Evolutionary conservation across 805 yeast species (phyloP).

Genomic region (Candida krabiensis): DNA sequence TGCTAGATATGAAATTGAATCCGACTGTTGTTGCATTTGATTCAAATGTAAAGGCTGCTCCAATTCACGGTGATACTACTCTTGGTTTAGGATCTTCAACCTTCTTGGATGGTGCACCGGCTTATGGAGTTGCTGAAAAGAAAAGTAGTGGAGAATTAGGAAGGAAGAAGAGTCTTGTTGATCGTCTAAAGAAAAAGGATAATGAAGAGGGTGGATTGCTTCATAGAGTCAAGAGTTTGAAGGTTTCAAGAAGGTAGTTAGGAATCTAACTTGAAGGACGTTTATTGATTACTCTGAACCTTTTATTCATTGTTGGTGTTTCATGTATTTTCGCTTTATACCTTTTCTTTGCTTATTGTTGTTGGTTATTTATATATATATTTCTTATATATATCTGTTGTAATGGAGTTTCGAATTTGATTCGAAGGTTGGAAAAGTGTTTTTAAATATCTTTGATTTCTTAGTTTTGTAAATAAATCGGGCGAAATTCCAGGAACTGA

Average conservation of each 20-base stretch:
- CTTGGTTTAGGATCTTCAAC: slow-evolving; percentile 91
- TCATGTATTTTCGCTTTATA: neutral
- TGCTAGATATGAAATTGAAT: slow-evolving; percentile 43
- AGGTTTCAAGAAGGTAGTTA: slow-evolving; percentile 53
- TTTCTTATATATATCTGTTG: neutral
- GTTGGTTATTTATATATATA: neutral
- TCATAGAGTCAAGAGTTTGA: slow-evolving; percentile 85
- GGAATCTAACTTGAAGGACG: neutral
- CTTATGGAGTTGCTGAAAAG: slow-evolving; percentile 37
- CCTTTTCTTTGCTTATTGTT: neutral
- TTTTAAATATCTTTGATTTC: too few species aligned
- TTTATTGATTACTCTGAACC: neutral
- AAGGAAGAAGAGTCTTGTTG: slow-evolving; percentile 83
- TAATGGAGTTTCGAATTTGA: neutral
- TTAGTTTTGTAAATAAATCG: too few species aligned
- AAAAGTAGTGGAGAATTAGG: slow-evolving; percentile 53
- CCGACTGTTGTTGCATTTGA: slow-evolving; percentile 67
- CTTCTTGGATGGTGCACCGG: slow-evolving; percentile 95
- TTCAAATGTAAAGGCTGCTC: slow-evolving; percentile 62
- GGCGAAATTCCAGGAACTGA: too few species aligned
- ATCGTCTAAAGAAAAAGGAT: slow-evolving; percentile 46
- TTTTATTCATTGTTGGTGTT: neutral
- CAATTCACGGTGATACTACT: slow-evolving; percentile 83
- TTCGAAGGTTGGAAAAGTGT: too few species aligned
- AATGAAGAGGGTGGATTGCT: slow-evolving; percentile 48